Conservation (phyloP, 257 asterid genomes). For the Solanum sejunctum region DNA sequence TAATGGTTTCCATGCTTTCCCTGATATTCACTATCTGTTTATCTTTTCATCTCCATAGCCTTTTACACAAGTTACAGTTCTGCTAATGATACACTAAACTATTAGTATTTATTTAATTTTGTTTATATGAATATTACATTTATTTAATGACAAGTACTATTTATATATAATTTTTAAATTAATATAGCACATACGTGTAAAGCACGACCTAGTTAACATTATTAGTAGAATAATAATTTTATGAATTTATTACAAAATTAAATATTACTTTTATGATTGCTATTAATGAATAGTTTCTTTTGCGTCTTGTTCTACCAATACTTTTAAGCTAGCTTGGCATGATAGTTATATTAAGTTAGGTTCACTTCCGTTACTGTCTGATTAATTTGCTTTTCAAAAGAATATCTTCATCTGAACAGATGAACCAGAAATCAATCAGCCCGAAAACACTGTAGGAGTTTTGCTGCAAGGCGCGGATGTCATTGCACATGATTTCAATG, state of each 20-base stretch:
- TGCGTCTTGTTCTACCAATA: too few relatives aligned
- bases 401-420: background rate
- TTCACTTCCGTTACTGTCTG: background rate
- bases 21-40: background rate
- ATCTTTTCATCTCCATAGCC: background rate
- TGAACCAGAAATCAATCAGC: background rate
- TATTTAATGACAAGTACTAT: too few relatives aligned
- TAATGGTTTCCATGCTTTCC: background rate
- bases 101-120: too few relatives aligned
- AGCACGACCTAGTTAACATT: too few relatives aligned
- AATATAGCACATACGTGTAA: too few relatives aligned
- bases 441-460: background rate
- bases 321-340: background rate
- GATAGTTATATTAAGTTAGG: background rate
- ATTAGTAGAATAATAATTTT: too few relatives aligned
- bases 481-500: background rate
- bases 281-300: background rate
- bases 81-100: background rate
- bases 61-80: background rate
- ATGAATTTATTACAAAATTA: too few relatives aligned
- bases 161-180: too few relatives aligned
- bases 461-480: conserved; percentile 1
- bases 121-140: too few relatives aligned
- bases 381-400: background rate
- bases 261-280: too few relatives aligned